Percentiles rank a stretch among this genome's conserved stretches.
These are phyloP conservation scores for Exophiala phaeomuriformis DNA, from an alignment of 2,329 filamentous ascomycete genomes.

Conservation along the genomic window DNA sequence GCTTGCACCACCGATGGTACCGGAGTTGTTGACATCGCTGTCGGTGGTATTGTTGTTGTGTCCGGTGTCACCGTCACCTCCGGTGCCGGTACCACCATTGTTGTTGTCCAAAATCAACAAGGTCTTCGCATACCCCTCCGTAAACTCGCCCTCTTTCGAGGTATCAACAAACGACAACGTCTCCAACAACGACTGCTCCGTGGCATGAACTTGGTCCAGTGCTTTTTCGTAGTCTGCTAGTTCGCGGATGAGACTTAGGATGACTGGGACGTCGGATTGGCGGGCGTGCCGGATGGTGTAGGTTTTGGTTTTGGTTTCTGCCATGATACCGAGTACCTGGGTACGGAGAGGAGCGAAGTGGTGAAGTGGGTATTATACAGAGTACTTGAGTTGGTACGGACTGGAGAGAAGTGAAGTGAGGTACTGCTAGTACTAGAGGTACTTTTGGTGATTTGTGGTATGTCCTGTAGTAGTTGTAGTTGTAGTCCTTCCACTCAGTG, in stretches of 20 bases:
- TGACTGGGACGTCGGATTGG: slow-evolving; percentile 65
- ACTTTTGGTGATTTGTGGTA: no score
- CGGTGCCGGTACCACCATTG: slow-evolving; percentile 27
- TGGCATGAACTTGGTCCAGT: slow-evolving; percentile 66
- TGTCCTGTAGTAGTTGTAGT: no score
- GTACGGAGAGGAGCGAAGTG: not conserved
- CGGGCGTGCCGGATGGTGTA: slow-evolving; percentile 27
- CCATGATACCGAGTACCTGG: slow-evolving; percentile 13
- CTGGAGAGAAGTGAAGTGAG: no score
- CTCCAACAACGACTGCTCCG: slow-evolving; percentile 59
- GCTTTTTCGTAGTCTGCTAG: slow-evolving; percentile 84
- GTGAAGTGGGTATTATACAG: not conserved
- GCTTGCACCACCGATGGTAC: slow-evolving; percentile 10
- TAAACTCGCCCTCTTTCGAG: slow-evolving; percentile 30
- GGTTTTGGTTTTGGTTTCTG: slow-evolving; percentile 16
- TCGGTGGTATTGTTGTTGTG: not conserved
- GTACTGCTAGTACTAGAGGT: no score
- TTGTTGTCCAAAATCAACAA: slow-evolving; percentile 55
- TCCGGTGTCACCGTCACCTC: no score
- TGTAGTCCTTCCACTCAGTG: no score
- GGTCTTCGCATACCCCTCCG: slow-evolving; percentile 62
- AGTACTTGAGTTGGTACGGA: not conserved
- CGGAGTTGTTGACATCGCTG: no score
- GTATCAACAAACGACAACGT: slow-evolving; percentile 69
- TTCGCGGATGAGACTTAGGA: slow-evolving; percentile 73